phyloP scores from a whole-genome alignment of 805 yeast genomes.

The Cephaloascus albidus region DNA sequence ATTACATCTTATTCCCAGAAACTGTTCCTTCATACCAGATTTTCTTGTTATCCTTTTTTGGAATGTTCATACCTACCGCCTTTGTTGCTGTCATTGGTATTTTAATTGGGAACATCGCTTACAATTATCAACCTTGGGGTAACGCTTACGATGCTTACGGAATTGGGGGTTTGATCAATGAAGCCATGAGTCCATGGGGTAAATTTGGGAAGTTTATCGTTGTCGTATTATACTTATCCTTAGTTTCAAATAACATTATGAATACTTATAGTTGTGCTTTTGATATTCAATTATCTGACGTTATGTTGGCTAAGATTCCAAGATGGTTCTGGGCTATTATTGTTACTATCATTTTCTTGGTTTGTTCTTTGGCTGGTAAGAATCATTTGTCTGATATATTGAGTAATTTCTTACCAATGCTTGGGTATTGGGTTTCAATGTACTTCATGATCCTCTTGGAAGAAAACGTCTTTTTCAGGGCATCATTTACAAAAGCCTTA shows the following conservation, averaged over 20 bases:
- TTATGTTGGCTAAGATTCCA: constrained; percentile 49
- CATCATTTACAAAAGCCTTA: constrained; percentile 28
- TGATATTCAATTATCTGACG: constrained; percentile 58
- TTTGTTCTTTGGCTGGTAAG: constrained; percentile 70
- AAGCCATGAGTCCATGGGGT: constrained; percentile 65
- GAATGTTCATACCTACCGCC: constrained; percentile 61
- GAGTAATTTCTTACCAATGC: constrained; percentile 81
- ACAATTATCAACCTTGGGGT: constrained; percentile 45
- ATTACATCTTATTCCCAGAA: constrained; percentile 75
- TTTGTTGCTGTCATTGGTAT: constrained; percentile 72
- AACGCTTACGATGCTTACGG: constrained; percentile 48
- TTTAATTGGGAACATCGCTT: constrained; percentile 60
- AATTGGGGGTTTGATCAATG: constrained; percentile 65
- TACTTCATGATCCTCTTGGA: constrained; percentile 63
- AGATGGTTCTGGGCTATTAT: constrained; percentile 69
- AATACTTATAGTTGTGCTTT: constrained; percentile 79
- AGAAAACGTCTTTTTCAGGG: constrained; percentile 67
- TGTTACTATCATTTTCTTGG: constrained; percentile 53
- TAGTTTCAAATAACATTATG: constrained; percentile 73
- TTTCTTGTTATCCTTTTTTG: constrained; percentile 54
- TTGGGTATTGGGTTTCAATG: constrained; percentile 85
- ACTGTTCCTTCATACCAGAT: constrained; percentile 45
- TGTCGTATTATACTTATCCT: constrained; percentile 59
- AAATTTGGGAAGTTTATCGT: constrained; percentile 72
- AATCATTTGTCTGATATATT: constrained; percentile 63